Evolutionary conservation across 2,329 filamentous ascomycete species (phyloP).

Genomic region (Whalleya microplaca): DNA sequence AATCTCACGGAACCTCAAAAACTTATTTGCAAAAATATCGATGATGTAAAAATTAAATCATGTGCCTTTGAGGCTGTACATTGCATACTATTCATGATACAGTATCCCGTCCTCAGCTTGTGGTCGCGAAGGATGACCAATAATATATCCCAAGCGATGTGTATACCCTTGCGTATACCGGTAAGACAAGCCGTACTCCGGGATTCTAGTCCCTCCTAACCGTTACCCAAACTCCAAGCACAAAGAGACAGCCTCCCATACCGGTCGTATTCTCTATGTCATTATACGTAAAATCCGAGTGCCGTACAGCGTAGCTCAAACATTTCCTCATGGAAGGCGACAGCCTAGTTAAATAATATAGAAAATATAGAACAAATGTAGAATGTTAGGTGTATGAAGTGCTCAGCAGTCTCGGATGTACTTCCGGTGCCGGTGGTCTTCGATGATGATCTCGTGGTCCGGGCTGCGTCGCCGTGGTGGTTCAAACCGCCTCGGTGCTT

Average conservation of each 20-base stretch:
- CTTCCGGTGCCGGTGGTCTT: constrained; percentile 36
- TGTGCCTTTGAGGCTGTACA: neutral
- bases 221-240: too few relatives aligned
- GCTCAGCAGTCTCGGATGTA: constrained; percentile 33
- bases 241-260: too few relatives aligned
- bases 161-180: too few relatives aligned
- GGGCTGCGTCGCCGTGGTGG: constrained; percentile 39
- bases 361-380: neutral
- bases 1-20: too few relatives aligned
- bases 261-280: too few relatives aligned
- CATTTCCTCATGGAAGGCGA: too few relatives aligned
- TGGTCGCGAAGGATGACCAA: neutral
- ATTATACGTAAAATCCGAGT: too few relatives aligned
- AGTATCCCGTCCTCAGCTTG: neutral
- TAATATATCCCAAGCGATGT: neutral
- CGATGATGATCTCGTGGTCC: constrained; percentile 38
- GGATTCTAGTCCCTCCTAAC: neutral
- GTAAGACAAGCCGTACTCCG: neutral
- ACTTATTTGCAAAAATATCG: too few relatives aligned
- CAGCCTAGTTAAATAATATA: too few relatives aligned
- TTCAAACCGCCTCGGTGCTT: constrained; percentile 49
- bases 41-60: neutral
- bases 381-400: neutral
- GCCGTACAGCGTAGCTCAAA: too few relatives aligned
- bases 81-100: neutral